Evolutionary conservation across 305 asterid species (phyloP).

Genomic region (Solanum hybrid): DNA sequence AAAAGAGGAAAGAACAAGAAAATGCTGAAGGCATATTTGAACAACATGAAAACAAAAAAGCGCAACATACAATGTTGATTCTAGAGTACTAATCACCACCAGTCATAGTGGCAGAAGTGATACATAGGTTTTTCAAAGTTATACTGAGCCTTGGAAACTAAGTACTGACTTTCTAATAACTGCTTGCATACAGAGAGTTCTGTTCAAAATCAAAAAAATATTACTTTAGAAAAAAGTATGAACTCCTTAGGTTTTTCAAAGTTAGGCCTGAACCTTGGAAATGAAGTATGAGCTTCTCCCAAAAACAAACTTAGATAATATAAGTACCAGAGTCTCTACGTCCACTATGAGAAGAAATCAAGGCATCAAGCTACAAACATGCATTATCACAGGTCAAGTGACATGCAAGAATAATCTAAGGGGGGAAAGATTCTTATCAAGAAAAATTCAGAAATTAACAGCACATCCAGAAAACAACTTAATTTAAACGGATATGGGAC

Average conservation of each 20-base stretch:
- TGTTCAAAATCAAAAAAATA: background rate
- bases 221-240: background rate
- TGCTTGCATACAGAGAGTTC: background rate
- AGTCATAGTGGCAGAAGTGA: background rate
- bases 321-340: background rate
- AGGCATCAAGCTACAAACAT: background rate
- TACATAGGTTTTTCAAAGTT: background rate
- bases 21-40: background rate
- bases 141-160: background rate
- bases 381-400: background rate
- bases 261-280: background rate
- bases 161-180: background rate
- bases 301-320: background rate
- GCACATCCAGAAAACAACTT: background rate
- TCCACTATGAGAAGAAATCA: background rate
- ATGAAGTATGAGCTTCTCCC: background rate
- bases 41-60: background rate
- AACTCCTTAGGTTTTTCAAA: background rate
- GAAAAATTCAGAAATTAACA: background rate
- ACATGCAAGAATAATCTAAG: background rate
- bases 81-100: background rate
- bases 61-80: background rate
- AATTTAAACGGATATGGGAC: background rate
- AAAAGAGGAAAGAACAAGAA: background rate
- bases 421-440: background rate